A percentile compares a stretch with the other conserved stretches of the same genome.
Conservation (phyloP, 495 filamentous ascomycete genomes). For the Talaromyces liani region DNA sequence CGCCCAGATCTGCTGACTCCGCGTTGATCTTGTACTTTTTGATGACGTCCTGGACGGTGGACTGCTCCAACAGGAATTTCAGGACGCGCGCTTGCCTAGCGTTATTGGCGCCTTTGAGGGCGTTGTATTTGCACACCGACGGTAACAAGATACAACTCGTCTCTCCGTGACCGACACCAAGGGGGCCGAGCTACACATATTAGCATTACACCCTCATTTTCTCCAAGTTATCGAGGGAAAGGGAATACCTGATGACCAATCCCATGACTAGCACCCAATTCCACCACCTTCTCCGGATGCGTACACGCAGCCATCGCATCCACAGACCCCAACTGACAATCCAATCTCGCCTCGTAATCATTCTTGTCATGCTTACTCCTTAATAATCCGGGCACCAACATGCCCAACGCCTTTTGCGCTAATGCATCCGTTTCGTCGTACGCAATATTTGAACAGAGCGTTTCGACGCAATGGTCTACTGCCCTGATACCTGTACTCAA, state of each 20-base stretch:
- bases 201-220: neutral
- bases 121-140: constrained; percentile 54
- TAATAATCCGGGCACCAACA: constrained; percentile 45
- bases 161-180: constrained; percentile 59
- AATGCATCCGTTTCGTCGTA: constrained; percentile 30
- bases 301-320: constrained; percentile 48
- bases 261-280: constrained; percentile 54
- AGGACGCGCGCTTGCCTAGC: constrained; percentile 39
- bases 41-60: constrained; percentile 35
- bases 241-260: constrained; percentile 55
- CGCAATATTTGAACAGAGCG: constrained; percentile 31
- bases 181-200: constrained; percentile 41
- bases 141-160: constrained; percentile 60
- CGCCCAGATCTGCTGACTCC: constrained; percentile 40
- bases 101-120: constrained; percentile 35
- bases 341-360: constrained; percentile 41
- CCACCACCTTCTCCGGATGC: constrained; percentile 25
- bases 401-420: constrained; percentile 35
- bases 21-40: constrained; percentile 24
- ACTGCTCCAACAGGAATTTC: constrained; percentile 41
- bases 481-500: constrained; percentile 53
- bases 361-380: constrained; percentile 33
- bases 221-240: neutral
- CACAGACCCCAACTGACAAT: constrained; percentile 47
- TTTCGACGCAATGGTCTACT: constrained; percentile 61